phyloP scores from a whole-genome alignment of 306 rosid genomes.

The Hippophae tibetana region DNA sequence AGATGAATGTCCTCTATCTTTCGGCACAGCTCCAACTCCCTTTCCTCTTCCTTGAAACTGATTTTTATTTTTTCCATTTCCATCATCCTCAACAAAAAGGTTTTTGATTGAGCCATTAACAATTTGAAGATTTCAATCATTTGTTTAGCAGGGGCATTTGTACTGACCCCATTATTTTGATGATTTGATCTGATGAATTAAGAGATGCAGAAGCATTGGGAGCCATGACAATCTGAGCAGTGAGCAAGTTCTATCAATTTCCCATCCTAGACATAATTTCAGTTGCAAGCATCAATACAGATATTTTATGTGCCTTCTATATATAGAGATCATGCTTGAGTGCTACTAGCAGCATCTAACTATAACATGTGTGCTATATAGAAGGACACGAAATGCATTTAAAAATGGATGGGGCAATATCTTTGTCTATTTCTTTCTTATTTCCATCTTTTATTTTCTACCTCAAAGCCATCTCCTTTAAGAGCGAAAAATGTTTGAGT shows the following conservation, averaged over 20 bases:
- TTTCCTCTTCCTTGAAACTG: constrained; percentile 67
- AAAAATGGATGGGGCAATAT: background rate
- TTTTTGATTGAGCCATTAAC: constrained; percentile 37
- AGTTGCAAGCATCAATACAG: constrained; percentile 13
- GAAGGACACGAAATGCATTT: background rate
- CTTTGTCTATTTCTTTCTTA: background rate
- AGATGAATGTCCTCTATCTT: constrained; percentile 55
- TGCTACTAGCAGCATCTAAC: background rate
- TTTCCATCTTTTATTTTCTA: background rate
- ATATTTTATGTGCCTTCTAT: background rate
- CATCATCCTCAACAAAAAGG: constrained; percentile 48
- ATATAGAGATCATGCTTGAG: background rate
- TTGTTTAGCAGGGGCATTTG: constrained; percentile 31
- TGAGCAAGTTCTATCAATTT: constrained; percentile 30
- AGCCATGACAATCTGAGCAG: constrained; percentile 26
- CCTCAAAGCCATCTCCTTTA: background rate
- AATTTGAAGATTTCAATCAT: constrained; percentile 27
- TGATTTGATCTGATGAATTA: constrained; percentile 23
- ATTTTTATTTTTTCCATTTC: constrained; percentile 56
- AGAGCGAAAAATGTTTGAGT: background rate
- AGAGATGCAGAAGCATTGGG: constrained; percentile 38
- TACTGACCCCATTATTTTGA: constrained; percentile 20
- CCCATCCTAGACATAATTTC: constrained; percentile 45
- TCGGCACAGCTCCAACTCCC: constrained; percentile 73
- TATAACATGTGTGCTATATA: background rate